These are phyloP conservation scores for Amanita phalloides DNA, from an alignment of 768 basidiomycete species.

Conservation along the genomic window DNA sequence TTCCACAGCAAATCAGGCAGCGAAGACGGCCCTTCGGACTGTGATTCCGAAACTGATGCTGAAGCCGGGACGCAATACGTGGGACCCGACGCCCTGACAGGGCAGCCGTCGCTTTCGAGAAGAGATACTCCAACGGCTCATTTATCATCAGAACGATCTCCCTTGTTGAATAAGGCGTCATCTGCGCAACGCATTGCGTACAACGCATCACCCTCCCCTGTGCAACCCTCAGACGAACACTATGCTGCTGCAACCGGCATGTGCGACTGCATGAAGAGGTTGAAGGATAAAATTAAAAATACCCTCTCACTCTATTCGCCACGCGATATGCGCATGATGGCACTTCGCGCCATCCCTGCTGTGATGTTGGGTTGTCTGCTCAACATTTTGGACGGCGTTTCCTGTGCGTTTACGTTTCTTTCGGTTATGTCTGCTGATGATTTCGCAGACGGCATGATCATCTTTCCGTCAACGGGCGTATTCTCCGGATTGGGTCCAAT, in stretches of 20 bases:
- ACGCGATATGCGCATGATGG: constrained; percentile 17
- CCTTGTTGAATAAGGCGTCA: background rate
- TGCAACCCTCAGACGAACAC: too few species aligned
- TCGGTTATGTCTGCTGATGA: background rate
- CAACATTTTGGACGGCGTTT: constrained; percentile 90
- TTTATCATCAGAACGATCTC: background rate
- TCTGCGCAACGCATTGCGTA: background rate
- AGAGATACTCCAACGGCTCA: background rate
- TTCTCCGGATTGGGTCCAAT: constrained; percentile 76
- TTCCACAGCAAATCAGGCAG: background rate
- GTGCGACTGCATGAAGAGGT: background rate
- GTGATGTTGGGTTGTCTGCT: constrained; percentile 77
- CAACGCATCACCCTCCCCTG: background rate
- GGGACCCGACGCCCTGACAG: background rate
- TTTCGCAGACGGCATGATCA: constrained; percentile 79
- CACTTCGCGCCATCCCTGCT: constrained; percentile 56
- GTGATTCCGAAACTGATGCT: background rate
- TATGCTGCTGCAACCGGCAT: too few species aligned
- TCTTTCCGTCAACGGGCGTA: constrained; percentile 77
- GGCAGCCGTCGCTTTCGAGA: background rate
- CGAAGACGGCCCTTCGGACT: background rate
- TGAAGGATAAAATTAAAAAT: background rate
- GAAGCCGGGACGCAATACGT: too few species aligned
- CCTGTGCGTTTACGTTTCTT: constrained; percentile 44
- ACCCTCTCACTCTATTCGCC: background rate